Percentiles rank a stretch among this genome's conserved stretches.
These are phyloP conservation scores for Xylariales sp. DNA, from an alignment of 2,329 filamentous ascomycete species.

Conservation along the genomic window DNA sequence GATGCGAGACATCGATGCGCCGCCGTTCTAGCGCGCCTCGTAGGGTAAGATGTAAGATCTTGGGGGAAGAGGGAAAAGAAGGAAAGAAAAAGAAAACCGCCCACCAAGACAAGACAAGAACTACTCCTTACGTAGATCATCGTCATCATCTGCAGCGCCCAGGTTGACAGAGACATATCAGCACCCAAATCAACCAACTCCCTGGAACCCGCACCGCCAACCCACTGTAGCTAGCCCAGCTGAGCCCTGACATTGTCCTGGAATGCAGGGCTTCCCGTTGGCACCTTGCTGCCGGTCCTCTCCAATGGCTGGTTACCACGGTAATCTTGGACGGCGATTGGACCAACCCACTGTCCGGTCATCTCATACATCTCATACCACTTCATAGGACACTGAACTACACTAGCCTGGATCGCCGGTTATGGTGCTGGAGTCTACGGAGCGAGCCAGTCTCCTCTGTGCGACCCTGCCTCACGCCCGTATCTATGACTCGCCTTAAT, in stretches of 20 bases:
- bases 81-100: background rate
- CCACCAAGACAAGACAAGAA: background rate
- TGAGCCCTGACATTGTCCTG: background rate
- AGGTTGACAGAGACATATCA: slow-evolving; percentile 16
- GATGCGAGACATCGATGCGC: slow-evolving; percentile 31
- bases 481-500: slow-evolving; percentile 23
- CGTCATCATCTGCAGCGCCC: slow-evolving; percentile 21
- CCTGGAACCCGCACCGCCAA: background rate
- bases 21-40: background rate
- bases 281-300: slow-evolving; percentile 19
- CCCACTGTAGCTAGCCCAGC: slow-evolving; percentile 7
- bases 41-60: background rate
- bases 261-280: slow-evolving; percentile 15
- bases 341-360: slow-evolving; percentile 9
- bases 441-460: background rate
- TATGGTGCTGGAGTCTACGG: background rate
- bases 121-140: slow-evolving; percentile 5
- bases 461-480: slow-evolving; percentile 8
- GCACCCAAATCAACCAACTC: background rate
- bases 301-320: slow-evolving; percentile 2
- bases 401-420: no score
- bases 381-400: background rate
- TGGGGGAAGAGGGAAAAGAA: background rate
- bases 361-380: background rate
- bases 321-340: slow-evolving; percentile 13